phyloP scores from a whole-genome alignment of 2,329 filamentous ascomycete genomes.

The Trichoderma afroharzianum region DNA sequence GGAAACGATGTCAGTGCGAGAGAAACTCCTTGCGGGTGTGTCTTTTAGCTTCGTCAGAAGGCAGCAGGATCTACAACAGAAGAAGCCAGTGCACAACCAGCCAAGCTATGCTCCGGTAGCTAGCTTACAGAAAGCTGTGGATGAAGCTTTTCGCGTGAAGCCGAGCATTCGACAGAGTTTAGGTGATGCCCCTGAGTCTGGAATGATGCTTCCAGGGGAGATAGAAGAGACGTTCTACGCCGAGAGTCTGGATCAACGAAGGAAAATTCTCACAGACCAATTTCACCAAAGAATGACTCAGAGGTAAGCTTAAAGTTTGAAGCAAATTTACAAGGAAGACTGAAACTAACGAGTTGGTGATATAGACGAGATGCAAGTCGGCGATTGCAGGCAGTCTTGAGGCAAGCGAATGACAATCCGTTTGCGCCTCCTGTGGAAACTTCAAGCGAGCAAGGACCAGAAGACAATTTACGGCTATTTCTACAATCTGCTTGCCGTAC shows the following conservation, averaged over 20 bases:
- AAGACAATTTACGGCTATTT: slow-evolving; percentile 16
- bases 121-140: neutral
- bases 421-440: neutral
- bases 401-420: neutral
- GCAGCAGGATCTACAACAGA: neutral
- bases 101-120: neutral
- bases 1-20: neutral
- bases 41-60: neutral
- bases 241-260: neutral
- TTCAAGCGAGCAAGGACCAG: neutral
- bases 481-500: slow-evolving; percentile 21
- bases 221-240: neutral
- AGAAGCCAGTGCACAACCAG: neutral
- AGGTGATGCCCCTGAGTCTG: neutral
- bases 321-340: neutral
- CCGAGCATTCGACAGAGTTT: neutral
- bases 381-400: neutral
- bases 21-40: slow-evolving; percentile 2
- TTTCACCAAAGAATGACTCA: neutral
- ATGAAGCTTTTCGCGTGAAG: neutral
- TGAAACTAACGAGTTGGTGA: neutral
- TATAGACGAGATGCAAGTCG: neutral
- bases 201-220: neutral
- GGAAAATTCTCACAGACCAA: neutral
- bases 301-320: neutral